Evolutionary conservation across 1,284 basidiomycete species (phyloP), one percentile per base, ranked within the genome.

Genomic region (Boletus albobrunnescens): DNA sequence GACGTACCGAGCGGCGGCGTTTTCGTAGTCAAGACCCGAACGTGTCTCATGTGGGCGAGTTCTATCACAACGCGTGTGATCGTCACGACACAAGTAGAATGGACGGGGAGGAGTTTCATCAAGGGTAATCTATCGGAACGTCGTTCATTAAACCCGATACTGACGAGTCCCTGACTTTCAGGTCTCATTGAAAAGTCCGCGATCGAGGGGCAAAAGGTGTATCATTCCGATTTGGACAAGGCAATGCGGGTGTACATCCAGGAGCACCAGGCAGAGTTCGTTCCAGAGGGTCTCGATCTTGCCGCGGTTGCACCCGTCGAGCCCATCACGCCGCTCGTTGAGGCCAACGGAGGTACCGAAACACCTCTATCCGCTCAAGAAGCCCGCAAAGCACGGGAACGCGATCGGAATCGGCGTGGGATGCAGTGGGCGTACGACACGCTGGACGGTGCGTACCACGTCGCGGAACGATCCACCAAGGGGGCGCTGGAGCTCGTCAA

Each of bases 71-170:
- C 89, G 2, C 81, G 79, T 44, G 81, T 99, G 12, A 59, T 91
- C 8, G 91, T 99, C 4, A 94, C 92, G 30, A 94, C 90, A 7
- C 81, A 88, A 56, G 92, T 98, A 3, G 94, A 98, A 53, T 99
- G 95, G 94, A 91, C 87, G 0, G 94, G 94, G 19, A 79, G 94
- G 57, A 95, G 91, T 67, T 97, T 97, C 72, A 91, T 99, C 67
- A 95, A 91, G 70, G 87, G 93, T 91, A 53, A 57, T 79, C 2
- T 27, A 17, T 24, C 36, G 4, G 1, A 36, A 12, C 11, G 22
- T 26, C 33, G 12, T 39, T 44, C 30, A 41, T 43, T 41, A 14
- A 44, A 10, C 20, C 23, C 41, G 7, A 42, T 38, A 11, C 12
- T 50, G 26, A 53, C 27, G 11, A n/a, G 6, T 16, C 16, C 41